These are phyloP conservation scores for Castanea mollissima DNA, from an alignment of 306 rosid genomes.

Conservation along the genomic window DNA sequence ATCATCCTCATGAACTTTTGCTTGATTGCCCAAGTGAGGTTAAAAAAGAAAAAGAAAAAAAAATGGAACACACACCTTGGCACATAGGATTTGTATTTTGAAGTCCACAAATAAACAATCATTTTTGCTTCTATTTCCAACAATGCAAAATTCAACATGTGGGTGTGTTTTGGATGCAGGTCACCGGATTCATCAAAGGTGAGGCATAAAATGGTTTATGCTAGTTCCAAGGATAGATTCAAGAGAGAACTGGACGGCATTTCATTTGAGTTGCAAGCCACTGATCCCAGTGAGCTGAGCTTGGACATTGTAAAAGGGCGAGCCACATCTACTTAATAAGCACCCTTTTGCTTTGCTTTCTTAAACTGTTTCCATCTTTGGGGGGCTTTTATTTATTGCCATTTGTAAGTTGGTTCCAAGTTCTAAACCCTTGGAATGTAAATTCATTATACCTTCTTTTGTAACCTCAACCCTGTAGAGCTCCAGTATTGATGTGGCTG, in stretches of 20 bases:
- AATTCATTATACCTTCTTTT: neutral
- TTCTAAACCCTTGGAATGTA: neutral
- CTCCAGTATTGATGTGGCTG: too few relatives aligned
- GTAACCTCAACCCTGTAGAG: neutral
- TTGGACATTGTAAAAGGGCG: conserved; percentile 74
- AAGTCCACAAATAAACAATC: too few relatives aligned
- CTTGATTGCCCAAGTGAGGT: too few relatives aligned
- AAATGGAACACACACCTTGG: too few relatives aligned
- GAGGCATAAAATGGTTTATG: conserved; percentile 96
- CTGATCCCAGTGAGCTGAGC: conserved; percentile 97
- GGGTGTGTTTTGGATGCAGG: conserved; percentile 38
- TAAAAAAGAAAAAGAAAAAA: too few relatives aligned
- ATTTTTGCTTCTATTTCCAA: too few relatives aligned
- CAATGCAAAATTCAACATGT: too few relatives aligned
- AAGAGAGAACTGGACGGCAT: conserved; percentile 87
- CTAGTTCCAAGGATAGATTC: conserved; percentile 93
- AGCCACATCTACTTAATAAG: conserved; percentile 34
- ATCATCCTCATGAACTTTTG: too few relatives aligned
- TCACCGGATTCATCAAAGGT: conserved; percentile 74
- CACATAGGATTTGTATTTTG: too few relatives aligned
- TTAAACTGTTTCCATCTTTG: conserved; percentile 7
- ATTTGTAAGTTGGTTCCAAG: neutral
- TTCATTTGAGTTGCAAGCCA: conserved; percentile 83
- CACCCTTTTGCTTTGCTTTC: neutral
- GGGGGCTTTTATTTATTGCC: conserved; percentile 11